Base-by-base conservation (phyloP, 208 protist genomes). In the Herpetomonas muscarum region DNA sequence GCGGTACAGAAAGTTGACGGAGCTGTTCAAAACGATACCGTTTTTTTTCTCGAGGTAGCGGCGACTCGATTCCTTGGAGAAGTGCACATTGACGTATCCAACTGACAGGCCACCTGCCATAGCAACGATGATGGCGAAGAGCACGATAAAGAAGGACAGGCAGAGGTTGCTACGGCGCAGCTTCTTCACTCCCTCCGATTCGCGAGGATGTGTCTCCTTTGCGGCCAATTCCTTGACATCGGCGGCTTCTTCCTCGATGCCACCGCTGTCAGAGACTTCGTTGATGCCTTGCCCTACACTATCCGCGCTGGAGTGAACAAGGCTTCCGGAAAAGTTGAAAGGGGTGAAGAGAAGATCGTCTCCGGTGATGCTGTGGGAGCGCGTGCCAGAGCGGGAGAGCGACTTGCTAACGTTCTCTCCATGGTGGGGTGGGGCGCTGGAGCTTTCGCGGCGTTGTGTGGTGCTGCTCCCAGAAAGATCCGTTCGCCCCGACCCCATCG, bases 21-120 rank as follows among this genome's bases (percentile, higher is more conserved):
- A 79, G 61, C 67, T 76, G 62, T 79, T 86, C 21, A 86, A 61
- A 13, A 81, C 62, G 31, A 74, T 54, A 29, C 46, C 44, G 32
- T 79, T 80, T 17, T 73, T 70, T 19, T 51, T 15, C 41, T 55
- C 41, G 3, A 77, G 45, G 26, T 56, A 32, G 12, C 37, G 37
- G 25, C 55, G 60, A 28, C 70, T 60, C n/a, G 60, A 59, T 26
- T 48, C 13, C 25, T 64, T 70, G n/a, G 48, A 56, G 48, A 68
- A 86, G 44, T 69, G 49, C 13, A 55, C 52, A 44, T 72, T 78
- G 19, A 76, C 65, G 34, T 79, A 59, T 15, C 70, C 71, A 22
- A 81, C 67, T 3, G 53, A 32, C 10, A 81, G 25, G 22, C 71
- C 70, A 17, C 79, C 79, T 41, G 52, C 66, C 4, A 68, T 49